Evolutionary conservation across 768 basidiomycete species (phyloP), one percentile per base, ranked within the genome.

Genomic region (Coprinellus micaceus): DNA sequence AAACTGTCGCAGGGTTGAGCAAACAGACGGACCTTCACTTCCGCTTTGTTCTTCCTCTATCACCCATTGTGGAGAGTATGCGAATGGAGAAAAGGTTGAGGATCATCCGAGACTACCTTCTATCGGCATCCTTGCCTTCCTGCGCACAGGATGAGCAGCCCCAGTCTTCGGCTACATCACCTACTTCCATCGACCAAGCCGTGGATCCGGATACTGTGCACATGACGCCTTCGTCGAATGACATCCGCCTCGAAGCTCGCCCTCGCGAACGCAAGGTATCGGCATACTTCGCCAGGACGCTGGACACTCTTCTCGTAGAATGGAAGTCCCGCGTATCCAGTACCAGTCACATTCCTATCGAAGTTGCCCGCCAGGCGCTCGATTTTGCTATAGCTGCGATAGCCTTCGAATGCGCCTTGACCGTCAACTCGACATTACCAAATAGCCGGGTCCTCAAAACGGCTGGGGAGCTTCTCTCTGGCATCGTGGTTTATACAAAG

Each of bases 371-470:
- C 21, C 76, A 79, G 28, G 75, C 82, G 3, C 63, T 97, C 52
- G 94, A 98, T 65, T 69, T 87, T 28, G 82, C 84, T 4, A 75
- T 91, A 7, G 72, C 75, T 1, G 81, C 85, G 2, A 69, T 97
- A 2, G 74, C 75, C 33, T 95, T 91, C 63, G 88, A 94, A 66
- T 80, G 82, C 2, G 61, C 82, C 1, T 77, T 94, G 6, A 64
- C 78, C 7, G 61, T 84, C 51, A 93, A 90, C 54, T 90, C 89
- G 15, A 82, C 76, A 2, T 73, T 77, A 24, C 69, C 80, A 1
- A 88, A 86, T 60, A 71, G 79, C 46, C 78, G 81, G 3, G 80
- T 85, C n/a, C 63, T 93, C 2, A 84, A 87, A 60, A 72, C 74
- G 0, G 85, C 89, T 0, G 82, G 82, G 60, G 83, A 82, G 61